Conservation (phyloP, 805 yeast species). For the Lachancea nothofagi region DNA sequence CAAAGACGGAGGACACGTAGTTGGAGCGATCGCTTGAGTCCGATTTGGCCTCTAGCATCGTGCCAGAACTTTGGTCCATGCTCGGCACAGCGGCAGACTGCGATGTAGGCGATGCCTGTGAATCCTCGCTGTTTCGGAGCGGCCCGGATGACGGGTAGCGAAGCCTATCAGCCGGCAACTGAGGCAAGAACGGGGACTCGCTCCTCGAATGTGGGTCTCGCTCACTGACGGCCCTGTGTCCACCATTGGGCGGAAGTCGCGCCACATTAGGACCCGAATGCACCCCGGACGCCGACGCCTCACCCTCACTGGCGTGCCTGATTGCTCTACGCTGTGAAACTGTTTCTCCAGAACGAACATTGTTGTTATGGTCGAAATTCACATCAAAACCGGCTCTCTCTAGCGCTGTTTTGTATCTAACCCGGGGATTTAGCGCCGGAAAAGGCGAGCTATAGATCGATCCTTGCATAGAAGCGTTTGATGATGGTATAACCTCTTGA, state of each 20-base stretch:
- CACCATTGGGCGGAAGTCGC: neutral
- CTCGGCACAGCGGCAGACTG: too few relatives aligned
- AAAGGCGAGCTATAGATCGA: slow-evolving; percentile 41
- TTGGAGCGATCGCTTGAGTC: neutral
- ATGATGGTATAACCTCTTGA: neutral
- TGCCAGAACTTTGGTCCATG: too few relatives aligned
- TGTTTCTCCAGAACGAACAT: neutral
- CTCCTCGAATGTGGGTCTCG: neutral
- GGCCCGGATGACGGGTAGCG: neutral
- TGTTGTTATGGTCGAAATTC: slow-evolving; percentile 1
- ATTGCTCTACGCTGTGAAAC: neutral
- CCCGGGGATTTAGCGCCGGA: slow-evolving; percentile 63
- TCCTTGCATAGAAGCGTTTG: slow-evolving; percentile 6
- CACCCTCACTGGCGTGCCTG: slow-evolving; percentile 7
- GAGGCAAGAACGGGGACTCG: neutral
- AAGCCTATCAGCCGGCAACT: neutral
- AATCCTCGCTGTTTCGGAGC: too few relatives aligned
- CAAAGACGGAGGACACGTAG: slow-evolving; percentile 6
- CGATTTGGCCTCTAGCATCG: neutral
- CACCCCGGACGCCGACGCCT: neutral
- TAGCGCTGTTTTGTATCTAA: slow-evolving; percentile 60
- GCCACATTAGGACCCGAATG: slow-evolving; percentile 1
- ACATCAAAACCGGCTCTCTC: slow-evolving; percentile 81
- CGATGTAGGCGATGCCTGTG: too few relatives aligned
- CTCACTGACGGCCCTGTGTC: slow-evolving; percentile 3